Evolutionary conservation across 2,329 filamentous ascomycete species (phyloP).

Genomic region (Hypoxylon sp.): DNA sequence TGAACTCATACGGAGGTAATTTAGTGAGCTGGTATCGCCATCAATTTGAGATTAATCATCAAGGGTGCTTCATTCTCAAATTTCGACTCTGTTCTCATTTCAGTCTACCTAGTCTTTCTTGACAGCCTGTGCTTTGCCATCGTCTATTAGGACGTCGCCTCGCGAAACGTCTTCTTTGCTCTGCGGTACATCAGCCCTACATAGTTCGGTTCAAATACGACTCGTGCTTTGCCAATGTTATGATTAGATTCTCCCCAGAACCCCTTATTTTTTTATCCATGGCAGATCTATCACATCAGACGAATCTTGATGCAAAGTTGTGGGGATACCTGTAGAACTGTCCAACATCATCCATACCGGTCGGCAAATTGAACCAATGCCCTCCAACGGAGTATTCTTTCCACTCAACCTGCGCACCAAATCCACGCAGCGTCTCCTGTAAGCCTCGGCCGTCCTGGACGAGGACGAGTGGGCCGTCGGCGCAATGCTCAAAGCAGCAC

Average conservation of each 20-base stretch:
- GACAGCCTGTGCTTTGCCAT: no score
- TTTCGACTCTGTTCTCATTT: not conserved
- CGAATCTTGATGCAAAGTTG: not conserved
- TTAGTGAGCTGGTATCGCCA: not conserved
- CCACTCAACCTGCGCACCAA: slow-evolving; percentile 60
- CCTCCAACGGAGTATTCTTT: slow-evolving; percentile 60
- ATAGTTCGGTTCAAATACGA: not conserved
- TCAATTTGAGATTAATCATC: not conserved
- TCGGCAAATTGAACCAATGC: slow-evolving; percentile 63
- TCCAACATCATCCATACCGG: slow-evolving; percentile 60
- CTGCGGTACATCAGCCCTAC: not conserved
- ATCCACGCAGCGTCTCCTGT: slow-evolving; percentile 55
- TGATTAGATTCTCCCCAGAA: not conserved
- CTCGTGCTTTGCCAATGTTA: not conserved
- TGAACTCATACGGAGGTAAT: not conserved
- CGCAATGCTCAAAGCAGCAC: slow-evolving; percentile 63
- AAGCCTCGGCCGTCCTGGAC: slow-evolving; percentile 57
- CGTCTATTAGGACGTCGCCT: no score
- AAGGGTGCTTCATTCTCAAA: not conserved
- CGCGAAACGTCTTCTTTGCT: no score
- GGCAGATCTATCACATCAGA: slow-evolving; percentile 22
- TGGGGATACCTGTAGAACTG: not conserved
- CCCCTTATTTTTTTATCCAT: slow-evolving; percentile 2
- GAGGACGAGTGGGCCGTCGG: slow-evolving; percentile 60
- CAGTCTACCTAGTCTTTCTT: no score